Percentiles rank a stretch among this genome's conserved stretches.
Evolutionary conservation across 306 rosid genomes (phyloP).

Genomic region (Cicer bijugum): DNA sequence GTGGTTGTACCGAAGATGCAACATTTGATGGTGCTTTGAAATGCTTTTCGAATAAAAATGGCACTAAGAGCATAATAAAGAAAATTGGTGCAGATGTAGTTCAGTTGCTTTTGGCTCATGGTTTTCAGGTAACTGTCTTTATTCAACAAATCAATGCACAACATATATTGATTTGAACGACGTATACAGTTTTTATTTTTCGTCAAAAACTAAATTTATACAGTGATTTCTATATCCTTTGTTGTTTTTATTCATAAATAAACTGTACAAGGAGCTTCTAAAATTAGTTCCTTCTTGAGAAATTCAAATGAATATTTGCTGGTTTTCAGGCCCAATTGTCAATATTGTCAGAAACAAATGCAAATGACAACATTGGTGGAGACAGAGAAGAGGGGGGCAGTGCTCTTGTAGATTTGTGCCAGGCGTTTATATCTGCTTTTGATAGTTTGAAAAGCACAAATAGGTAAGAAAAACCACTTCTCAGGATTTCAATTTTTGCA

Average conservation of each 20-base stretch:
- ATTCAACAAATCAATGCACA: slow-evolving; percentile 11
- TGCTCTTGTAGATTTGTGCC: slow-evolving; percentile 59
- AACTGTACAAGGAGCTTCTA: slow-evolving; percentile 26
- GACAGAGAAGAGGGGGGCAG: slow-evolving; percentile 40
- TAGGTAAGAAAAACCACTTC: slow-evolving; percentile 59
- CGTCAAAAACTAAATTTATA: neutral
- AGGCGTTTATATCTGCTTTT: slow-evolving; percentile 66
- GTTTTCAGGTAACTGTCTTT: slow-evolving; percentile 73
- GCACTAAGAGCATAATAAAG: slow-evolving; percentile 65
- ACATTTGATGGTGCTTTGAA: slow-evolving; percentile 74
- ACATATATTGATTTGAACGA: slow-evolving; percentile 5
- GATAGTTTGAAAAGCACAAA: slow-evolving; percentile 59
- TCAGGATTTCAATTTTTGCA: slow-evolving; percentile 27
- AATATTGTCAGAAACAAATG: slow-evolving; percentile 46
- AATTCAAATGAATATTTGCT: slow-evolving; percentile 31
- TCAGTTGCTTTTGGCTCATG: slow-evolving; percentile 85
- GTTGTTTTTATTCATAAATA: neutral
- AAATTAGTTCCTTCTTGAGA: slow-evolving; percentile 1
- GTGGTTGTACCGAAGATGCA: slow-evolving; percentile 51
- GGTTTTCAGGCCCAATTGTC: slow-evolving; percentile 70
- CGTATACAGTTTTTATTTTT: neutral
- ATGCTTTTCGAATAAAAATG: slow-evolving; percentile 63
- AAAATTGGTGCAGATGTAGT: slow-evolving; percentile 63
- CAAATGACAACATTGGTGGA: slow-evolving; percentile 39
- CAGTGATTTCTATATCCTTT: neutral